Conservation (phyloP, 331 rosid genomes). For the Quercus lobata region DNA sequence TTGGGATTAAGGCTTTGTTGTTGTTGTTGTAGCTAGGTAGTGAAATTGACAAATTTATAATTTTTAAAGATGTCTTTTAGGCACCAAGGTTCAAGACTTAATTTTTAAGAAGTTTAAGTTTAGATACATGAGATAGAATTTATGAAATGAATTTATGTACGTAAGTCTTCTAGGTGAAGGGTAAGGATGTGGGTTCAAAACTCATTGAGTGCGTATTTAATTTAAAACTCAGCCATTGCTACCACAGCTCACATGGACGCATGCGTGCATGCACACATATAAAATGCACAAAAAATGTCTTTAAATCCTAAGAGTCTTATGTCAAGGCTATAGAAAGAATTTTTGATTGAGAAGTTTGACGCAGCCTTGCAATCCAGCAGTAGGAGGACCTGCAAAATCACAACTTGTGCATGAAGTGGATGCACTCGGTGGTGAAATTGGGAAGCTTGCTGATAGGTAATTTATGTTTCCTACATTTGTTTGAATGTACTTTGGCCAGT, state of each 20-base stretch:
- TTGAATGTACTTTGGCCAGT: background rate
- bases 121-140: background rate
- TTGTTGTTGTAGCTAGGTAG: background rate
- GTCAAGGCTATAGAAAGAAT: slow-evolving; percentile 5
- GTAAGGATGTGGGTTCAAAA: background rate
- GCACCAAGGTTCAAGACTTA: background rate
- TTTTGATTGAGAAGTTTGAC: slow-evolving; percentile 32
- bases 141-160: background rate
- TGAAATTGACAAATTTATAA: background rate
- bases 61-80: background rate
- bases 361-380: slow-evolving; percentile 99
- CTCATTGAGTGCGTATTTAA: background rate
- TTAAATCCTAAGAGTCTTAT: background rate
- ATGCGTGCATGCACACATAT: no score
- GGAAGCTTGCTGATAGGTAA: slow-evolving; percentile 96
- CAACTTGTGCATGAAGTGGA: slow-evolving; percentile 98
- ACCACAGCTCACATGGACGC: background rate
- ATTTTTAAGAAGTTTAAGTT: background rate
- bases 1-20: no score
- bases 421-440: slow-evolving; percentile 93
- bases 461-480: slow-evolving; percentile 7
- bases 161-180: background rate
- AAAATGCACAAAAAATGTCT: background rate
- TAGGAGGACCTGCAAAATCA: slow-evolving; percentile 96
- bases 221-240: background rate